Conservation (phyloP, 1,284 basidiomycete species). For the Sporisorium graminicola region DNA sequence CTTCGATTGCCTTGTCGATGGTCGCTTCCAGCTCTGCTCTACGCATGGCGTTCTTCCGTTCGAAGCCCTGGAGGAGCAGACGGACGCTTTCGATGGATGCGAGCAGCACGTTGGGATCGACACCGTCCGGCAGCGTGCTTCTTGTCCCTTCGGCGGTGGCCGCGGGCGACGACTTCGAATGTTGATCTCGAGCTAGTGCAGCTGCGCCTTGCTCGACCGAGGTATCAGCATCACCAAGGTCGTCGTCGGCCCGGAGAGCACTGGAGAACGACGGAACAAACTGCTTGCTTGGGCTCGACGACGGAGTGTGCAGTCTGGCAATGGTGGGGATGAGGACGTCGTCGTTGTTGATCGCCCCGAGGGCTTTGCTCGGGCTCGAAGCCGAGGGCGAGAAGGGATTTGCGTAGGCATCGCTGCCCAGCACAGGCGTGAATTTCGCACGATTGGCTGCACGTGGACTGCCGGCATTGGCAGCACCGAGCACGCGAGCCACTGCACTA, state of each 20-base stretch:
- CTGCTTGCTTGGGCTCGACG: constrained; percentile 33
- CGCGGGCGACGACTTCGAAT: background rate
- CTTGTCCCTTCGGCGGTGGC: background rate
- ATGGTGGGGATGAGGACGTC: constrained; percentile 49
- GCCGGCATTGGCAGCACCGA: constrained; percentile 19
- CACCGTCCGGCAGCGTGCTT: constrained; percentile 9
- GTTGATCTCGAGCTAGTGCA: background rate
- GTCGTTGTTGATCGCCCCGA: constrained; percentile 42
- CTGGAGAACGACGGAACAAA: constrained; percentile 20
- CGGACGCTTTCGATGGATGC: constrained; percentile 52
- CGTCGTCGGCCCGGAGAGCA: background rate
- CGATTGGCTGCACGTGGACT: constrained; percentile 32
- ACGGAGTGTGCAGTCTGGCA: constrained; percentile 36
- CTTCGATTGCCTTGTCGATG: constrained; percentile 38
- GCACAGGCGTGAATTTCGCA: constrained; percentile 19
- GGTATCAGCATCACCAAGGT: constrained; percentile 1
- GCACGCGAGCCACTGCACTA: constrained; percentile 38
- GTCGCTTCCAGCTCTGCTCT: constrained; percentile 48
- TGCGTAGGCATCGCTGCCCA: constrained; percentile 18
- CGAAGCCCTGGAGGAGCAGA: constrained; percentile 49
- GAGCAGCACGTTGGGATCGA: constrained; percentile 39
- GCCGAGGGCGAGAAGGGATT: constrained; percentile 32
- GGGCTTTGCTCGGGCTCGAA: constrained; percentile 31
- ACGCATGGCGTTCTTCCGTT: constrained; percentile 49
- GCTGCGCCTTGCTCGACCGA: constrained; percentile 1